Base-by-base conservation (phyloP, 306 rosid genomes). In the Comarum palustre region DNA sequence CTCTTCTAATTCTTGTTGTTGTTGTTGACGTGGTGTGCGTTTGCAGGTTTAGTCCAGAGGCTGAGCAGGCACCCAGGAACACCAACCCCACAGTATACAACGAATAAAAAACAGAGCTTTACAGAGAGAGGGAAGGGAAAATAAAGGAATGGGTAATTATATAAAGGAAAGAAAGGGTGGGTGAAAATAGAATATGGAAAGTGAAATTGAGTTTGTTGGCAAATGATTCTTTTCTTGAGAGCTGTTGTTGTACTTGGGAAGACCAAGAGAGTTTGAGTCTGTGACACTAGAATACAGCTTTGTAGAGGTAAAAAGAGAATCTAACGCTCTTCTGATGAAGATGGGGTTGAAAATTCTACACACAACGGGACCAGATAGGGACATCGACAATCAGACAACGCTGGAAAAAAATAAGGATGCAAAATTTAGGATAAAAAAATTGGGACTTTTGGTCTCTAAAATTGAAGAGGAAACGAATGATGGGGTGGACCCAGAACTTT, bases 191-290 rank as follows among this genome's bases (percentile, higher is more conserved):
- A 82, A 73, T 31, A 57, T 12, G 19, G n/a, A 50, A 46, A 6
- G 4, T 25, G 50, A 66, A 17, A 52, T 24, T 55, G 1, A 17
- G 62, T 72, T 79, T 61, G 77, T 36, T 75, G 41, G 72, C 13
- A 52, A 85, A 77, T 73, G 86, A 84, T 86, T 81, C 83, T 80
- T 86, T 86, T 60, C 89, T 81, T 84, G 82, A 76, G 41, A 80
- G 14, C 24, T 19, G 22, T 50, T 50, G 57, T 2, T 50, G 57
- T 50, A 19, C 57, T 50, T 50, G 57, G 20, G 11, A 50, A 50
- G 10, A 36, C n/a, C 5, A 19, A 50, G 57, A 50, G 11, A 50
- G 22, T 59, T 42, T 60, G 66, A 60, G 60, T 73, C 73, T 72
- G 79, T 59, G 73, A 60, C 73, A 65, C 75, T 46, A 11, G 59